Evolutionary conservation across 2,329 filamentous ascomycete species (phyloP), one percentile per base, ranked within the genome.

Genomic region (Botrytis galanthina): DNA sequence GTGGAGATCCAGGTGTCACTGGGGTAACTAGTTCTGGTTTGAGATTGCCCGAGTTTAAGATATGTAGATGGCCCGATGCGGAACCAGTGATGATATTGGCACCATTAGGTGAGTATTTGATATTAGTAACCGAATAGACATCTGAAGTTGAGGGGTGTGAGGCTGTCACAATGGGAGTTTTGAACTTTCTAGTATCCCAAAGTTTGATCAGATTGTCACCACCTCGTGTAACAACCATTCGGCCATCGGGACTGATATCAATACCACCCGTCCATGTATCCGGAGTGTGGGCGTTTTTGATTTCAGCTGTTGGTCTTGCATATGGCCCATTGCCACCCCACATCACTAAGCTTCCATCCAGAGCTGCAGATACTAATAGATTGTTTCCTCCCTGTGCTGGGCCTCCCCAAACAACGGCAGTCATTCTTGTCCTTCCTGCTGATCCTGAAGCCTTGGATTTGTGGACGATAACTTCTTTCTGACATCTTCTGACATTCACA

Each of bases 181-280:
- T 98, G 86, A 99, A 97, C 80, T 98, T 98, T 74, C 96, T 90
- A 4, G 92, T 97, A 81, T 99, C 96, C 96, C 96, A 99, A 2
- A 98, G 87, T 84, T 98, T 98, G 82, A 99, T 95, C 2, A 92
- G 88, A 80, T 97, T 90, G 82, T 99, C 96, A 69, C 95, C 95
- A 72, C 96, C 96, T 77, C 94, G 88, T 1, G 94, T 97, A 12
- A 98, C 92, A 4, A 98, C 90, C 84, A 98, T 91, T 74, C 95
- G 89, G 16, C 96, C 96, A 81, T 98, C 96, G 0, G 91, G 86
- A 77, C 95, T 98, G 78, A 99, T 92, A 79, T 97, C 95, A 61
- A 99, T 84, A 6, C 95, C 95, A 71, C 94, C 92, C 1, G 95
- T 98, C 94, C 96, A 98, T 1, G 94, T 95, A 80, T 93, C 90